These are phyloP conservation scores for Corinectria fuckeliana DNA, from an alignment of 2,329 filamentous ascomycete genomes.

Conservation along the genomic window DNA sequence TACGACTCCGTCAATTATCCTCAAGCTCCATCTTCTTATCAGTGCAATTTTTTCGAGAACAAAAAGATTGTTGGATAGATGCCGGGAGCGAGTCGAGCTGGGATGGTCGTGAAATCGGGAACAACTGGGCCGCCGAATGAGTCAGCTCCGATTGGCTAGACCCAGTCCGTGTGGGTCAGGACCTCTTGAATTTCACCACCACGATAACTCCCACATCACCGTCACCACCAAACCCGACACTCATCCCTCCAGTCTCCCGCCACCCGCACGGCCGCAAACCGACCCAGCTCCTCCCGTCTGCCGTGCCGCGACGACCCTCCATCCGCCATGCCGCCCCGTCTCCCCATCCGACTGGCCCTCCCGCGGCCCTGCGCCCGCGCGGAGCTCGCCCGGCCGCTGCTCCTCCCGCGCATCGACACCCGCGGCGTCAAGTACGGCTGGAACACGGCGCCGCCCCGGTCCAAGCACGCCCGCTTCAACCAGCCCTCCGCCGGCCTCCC, in stretches of 20 bases:
- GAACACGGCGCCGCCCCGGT: slow-evolving; percentile 60
- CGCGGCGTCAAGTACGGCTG: slow-evolving; percentile 66
- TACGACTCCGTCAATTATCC: too few species aligned
- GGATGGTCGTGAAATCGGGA: background rate
- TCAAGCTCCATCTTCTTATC: too few species aligned
- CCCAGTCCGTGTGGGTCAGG: background rate
- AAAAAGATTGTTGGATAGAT: background rate
- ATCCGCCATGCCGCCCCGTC: slow-evolving; percentile 51
- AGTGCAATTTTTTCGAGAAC: background rate
- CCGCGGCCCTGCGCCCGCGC: slow-evolving; percentile 45
- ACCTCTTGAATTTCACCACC: slow-evolving; percentile 16
- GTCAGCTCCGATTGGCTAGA: background rate
- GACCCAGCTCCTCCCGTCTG: slow-evolving; percentile 25
- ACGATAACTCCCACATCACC: slow-evolving; percentile 15
- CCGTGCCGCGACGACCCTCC: slow-evolving; percentile 13
- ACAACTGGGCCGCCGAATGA: background rate
- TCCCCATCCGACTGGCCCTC: slow-evolving; percentile 53
- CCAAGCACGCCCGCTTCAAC: slow-evolving; percentile 67
- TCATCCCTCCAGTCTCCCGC: slow-evolving; percentile 4
- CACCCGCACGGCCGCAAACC: slow-evolving; percentile 18
- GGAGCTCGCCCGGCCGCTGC: slow-evolving; percentile 44
- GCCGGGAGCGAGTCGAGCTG: background rate
- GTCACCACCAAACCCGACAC: slow-evolving; percentile 18
- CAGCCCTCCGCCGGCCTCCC: slow-evolving; percentile 63
- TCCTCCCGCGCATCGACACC: slow-evolving; percentile 53